Conservation (phyloP, 352 stramenopile species). For the Phytophthora vignae region DNA sequence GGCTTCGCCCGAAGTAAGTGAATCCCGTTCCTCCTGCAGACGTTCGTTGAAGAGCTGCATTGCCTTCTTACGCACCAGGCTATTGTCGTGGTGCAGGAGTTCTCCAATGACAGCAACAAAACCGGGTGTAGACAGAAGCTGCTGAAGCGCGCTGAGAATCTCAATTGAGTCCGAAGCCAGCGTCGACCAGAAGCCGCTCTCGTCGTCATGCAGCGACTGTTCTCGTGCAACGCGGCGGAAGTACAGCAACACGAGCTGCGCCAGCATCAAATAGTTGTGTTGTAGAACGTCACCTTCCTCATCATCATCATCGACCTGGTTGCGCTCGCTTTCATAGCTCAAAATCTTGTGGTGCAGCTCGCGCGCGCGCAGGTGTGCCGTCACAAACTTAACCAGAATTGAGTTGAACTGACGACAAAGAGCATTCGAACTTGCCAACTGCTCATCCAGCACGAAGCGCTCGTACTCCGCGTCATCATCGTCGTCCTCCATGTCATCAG, state of each 20-base stretch:
- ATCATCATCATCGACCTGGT: slow-evolving; percentile 21
- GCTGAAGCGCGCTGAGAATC: slow-evolving; percentile 78
- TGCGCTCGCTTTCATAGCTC: slow-evolving; percentile 49
- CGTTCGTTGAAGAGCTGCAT: slow-evolving; percentile 92
- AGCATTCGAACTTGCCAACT: slow-evolving; percentile 44
- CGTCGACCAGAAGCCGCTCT: slow-evolving; percentile 61
- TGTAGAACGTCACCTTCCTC: slow-evolving; percentile 66
- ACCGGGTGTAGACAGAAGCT: slow-evolving; percentile 84
- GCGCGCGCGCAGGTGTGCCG: slow-evolving; percentile 66
- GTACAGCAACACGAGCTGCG: slow-evolving; percentile 83
- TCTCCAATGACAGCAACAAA: slow-evolving; percentile 90
- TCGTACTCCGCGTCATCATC: slow-evolving; percentile 66
- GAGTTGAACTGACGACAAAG: slow-evolving; percentile 66
- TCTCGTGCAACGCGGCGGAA: slow-evolving; percentile 81
- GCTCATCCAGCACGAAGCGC: slow-evolving; percentile 51
- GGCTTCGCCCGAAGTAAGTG: slow-evolving; percentile 72
- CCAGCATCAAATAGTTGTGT: slow-evolving; percentile 82
- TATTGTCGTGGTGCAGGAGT: slow-evolving; percentile 87
- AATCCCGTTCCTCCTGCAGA: slow-evolving; percentile 69
- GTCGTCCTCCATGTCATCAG: slow-evolving; percentile 76
- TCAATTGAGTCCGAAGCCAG: slow-evolving; percentile 73
- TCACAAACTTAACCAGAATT: slow-evolving; percentile 74
- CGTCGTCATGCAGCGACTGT: slow-evolving; percentile 64
- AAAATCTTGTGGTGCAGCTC: slow-evolving; percentile 83
- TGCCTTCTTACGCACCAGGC: slow-evolving; percentile 87